These are phyloP conservation scores for Neoscytalidium dimidiatum DNA, from an alignment of 2,329 filamentous ascomycete genomes.

Conservation along the genomic window DNA sequence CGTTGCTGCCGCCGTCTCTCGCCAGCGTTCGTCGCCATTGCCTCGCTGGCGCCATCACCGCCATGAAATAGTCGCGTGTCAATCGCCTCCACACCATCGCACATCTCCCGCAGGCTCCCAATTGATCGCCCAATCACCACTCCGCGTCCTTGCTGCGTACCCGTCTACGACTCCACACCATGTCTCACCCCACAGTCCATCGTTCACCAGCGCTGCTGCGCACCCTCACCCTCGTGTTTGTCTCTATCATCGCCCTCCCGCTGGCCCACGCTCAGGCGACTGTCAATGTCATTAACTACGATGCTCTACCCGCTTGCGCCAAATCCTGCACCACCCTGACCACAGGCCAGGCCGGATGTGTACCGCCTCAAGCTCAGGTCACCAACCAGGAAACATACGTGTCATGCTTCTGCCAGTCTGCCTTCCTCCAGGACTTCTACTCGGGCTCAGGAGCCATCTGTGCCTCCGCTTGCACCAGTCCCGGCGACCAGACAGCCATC, in stretches of 20 bases:
- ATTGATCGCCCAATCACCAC: background rate
- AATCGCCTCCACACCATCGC: background rate
- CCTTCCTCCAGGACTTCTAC: conserved; percentile 57
- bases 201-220: conserved; percentile 5
- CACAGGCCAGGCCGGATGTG: conserved; percentile 68
- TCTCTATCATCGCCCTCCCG: background rate
- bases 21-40: background rate
- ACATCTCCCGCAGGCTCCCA: conserved; percentile 1
- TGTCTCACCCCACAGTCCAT: conserved; percentile 7
- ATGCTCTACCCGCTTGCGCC: conserved; percentile 39
- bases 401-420: conserved; percentile 73
- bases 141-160: background rate
- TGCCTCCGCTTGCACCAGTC: conserved; percentile 57
- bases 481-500: conserved; percentile 58
- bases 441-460: conserved; percentile 56
- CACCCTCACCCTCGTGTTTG: background rate
- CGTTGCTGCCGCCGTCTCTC: background rate
- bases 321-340: conserved; percentile 33
- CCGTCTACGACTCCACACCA: conserved; percentile 3
- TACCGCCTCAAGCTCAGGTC: conserved; percentile 57
- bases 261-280: conserved; percentile 7
- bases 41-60: background rate
- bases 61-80: conserved; percentile 10
- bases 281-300: conserved; percentile 28
- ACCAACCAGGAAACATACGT: conserved; percentile 58